A percentile compares a stretch with the other conserved stretches of the same genome.
These are phyloP conservation scores for Catenaria anguillulae DNA, from an alignment of 371 early-diverging fungal species.

Conservation along the genomic window DNA sequence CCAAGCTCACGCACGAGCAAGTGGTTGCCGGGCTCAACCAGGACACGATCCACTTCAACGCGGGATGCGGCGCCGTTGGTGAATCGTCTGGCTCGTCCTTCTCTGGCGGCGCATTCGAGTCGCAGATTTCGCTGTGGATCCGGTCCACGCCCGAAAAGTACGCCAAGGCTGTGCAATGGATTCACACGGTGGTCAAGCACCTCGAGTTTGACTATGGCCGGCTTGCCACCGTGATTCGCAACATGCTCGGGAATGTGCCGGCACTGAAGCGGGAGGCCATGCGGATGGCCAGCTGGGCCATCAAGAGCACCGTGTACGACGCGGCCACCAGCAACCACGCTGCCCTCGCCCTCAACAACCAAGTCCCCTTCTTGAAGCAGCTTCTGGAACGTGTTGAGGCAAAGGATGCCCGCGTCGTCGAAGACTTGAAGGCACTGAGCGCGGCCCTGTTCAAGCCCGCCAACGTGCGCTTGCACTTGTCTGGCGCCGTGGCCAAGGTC, in stretches of 20 bases:
- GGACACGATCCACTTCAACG: conserved; percentile 39
- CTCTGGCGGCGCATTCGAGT: conserved; percentile 24
- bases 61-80: conserved; percentile 25
- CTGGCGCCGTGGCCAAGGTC: conserved; percentile 38
- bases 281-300: conserved; percentile 35
- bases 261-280: conserved; percentile 43
- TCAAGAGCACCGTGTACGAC: conserved; percentile 33
- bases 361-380: conserved; percentile 34
- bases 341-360: conserved; percentile 32
- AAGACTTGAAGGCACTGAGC: conserved; percentile 18
- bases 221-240: conserved; percentile 39
- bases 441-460: conserved; percentile 32
- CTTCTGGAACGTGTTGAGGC: conserved; percentile 32
- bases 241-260: conserved; percentile 46
- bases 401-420: conserved; percentile 28
- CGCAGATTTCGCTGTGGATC: conserved; percentile 30
- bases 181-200: conserved; percentile 43
- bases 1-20: conserved; percentile 33
- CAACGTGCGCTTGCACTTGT: conserved; percentile 44
- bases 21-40: conserved; percentile 39
- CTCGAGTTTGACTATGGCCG: conserved; percentile 37
- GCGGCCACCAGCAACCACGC: conserved; percentile 31
- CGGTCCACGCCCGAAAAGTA: conserved; percentile 38
- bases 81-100: neutral
- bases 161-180: conserved; percentile 36